These are phyloP conservation scores for Claviceps capensis DNA, from an alignment of 2,329 filamentous ascomycete species.

Conservation along the genomic window DNA sequence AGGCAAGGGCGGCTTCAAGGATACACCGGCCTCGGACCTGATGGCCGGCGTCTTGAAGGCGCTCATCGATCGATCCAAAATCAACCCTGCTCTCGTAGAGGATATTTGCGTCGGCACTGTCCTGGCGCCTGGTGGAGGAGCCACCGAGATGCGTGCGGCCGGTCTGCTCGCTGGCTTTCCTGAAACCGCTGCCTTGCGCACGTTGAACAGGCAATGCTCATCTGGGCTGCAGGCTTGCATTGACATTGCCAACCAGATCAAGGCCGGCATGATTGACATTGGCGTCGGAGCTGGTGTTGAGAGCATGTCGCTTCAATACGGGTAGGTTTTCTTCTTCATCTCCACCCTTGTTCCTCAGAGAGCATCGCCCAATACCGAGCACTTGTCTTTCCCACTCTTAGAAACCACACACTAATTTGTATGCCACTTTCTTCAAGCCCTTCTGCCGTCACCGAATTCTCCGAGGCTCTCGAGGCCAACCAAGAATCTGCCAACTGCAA, in stretches of 20 bases:
- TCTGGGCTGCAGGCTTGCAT: constrained; percentile 85
- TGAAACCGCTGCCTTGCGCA: constrained; percentile 68
- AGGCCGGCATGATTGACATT: constrained; percentile 83
- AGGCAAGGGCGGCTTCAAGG: constrained; percentile 89
- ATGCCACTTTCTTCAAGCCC: constrained; percentile 36
- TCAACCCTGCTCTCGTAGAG: constrained; percentile 78
- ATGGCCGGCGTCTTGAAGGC: constrained; percentile 72
- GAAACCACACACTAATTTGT: background rate
- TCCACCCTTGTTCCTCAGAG: background rate
- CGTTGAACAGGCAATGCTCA: constrained; percentile 88
- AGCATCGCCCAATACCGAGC: too few species aligned
- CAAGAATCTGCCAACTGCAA: constrained; percentile 87
- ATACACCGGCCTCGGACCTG: constrained; percentile 76
- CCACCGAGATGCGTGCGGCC: constrained; percentile 92
- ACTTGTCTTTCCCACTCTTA: too few species aligned
- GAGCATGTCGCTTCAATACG: constrained; percentile 90
- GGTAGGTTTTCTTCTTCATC: constrained; percentile 35
- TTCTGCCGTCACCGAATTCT: constrained; percentile 81
- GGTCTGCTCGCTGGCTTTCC: constrained; percentile 85
- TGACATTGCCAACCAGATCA: constrained; percentile 89
- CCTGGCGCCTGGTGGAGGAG: constrained; percentile 81
- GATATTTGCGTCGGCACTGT: constrained; percentile 89
- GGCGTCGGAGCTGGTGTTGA: constrained; percentile 91
- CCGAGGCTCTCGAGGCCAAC: constrained; percentile 70
- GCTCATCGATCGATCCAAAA: constrained; percentile 70